Percentiles rank a stretch among this genome's conserved stretches.
Evolutionary conservation across 768 basidiomycete species (phyloP).

Genomic region (Crepidotus variabilis): DNA sequence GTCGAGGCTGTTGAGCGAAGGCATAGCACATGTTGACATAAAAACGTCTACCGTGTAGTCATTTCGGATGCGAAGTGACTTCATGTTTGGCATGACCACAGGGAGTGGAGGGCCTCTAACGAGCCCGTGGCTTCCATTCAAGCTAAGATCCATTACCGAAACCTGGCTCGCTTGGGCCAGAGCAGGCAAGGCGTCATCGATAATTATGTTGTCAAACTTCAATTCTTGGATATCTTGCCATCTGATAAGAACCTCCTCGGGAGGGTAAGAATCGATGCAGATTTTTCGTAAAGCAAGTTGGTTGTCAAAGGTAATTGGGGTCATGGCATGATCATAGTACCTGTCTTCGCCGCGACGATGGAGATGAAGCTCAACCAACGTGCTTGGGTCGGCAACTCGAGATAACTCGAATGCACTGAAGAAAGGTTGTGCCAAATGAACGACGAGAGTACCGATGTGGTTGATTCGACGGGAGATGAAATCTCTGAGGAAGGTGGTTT

Average conservation of each 20-base stretch:
- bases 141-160: background rate
- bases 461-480: background rate
- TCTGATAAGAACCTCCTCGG: background rate
- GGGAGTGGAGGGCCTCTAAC: background rate
- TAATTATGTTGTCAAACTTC: background rate
- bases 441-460: background rate
- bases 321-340: background rate
- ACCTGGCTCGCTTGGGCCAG: background rate
- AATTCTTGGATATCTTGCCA: background rate
- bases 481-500: background rate
- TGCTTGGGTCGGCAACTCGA: background rate
- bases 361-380: background rate
- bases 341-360: background rate
- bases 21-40: background rate
- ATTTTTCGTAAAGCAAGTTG: background rate
- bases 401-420: background rate
- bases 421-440: background rate
- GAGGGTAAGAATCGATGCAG: background rate
- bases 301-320: background rate
- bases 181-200: background rate
- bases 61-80: background rate
- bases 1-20: background rate
- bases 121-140: background rate
- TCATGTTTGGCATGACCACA: background rate
- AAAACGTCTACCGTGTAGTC: background rate